Evolutionary conservation across 148 eudicot genomes (phyloP), one percentile per base, ranked within the genome.

Genomic region (Rhododendron molle): DNA sequence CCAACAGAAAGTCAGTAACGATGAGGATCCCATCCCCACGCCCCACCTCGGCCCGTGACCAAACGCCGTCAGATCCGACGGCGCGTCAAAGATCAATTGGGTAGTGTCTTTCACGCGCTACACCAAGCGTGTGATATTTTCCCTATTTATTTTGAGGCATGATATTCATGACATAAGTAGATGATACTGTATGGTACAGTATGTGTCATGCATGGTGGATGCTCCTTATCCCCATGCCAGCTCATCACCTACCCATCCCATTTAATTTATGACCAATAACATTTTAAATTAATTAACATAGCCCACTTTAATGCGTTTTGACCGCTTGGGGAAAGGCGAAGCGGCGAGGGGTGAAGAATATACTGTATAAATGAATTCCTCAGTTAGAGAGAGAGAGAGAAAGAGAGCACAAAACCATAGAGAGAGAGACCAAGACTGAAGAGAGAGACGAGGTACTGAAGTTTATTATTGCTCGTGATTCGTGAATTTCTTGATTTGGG

Each of bases 291-390:
- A 3, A 14, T 28, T 11, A 9, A 0, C 4, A 3, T 69, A 13
- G 38, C 40, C 40, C 2, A 30, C 38, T 14, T 71, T 71, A 71
- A 71, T 71, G 38, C 76, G 7, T 32, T 32, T 71, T 71, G 76
- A 71, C 76, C 76, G 76, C 76, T 71, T 30, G 38, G 76, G 73
- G 76, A 71, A 71, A 32, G 20, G 76, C 15, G 76, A 71, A 71
- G 76, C 76, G 76, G 76, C 76, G 38, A 71, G 76, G 76, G 38
- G 76, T 30, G 38, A 30, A 58, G 65, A 58, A 7, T 20, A 56
- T 40, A 40, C 43, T 40, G 3, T 30, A 12, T 1, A 30, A 32
- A 15, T 15, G 3, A 32, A 32, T 72, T 73, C 4, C 43, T 36
- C 38, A 28, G 18, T 30, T 4, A 69, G 74, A 69, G 38, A 30